Conservation (phyloP, 164 flowering plant species). For the Magnolia officinalis region DNA sequence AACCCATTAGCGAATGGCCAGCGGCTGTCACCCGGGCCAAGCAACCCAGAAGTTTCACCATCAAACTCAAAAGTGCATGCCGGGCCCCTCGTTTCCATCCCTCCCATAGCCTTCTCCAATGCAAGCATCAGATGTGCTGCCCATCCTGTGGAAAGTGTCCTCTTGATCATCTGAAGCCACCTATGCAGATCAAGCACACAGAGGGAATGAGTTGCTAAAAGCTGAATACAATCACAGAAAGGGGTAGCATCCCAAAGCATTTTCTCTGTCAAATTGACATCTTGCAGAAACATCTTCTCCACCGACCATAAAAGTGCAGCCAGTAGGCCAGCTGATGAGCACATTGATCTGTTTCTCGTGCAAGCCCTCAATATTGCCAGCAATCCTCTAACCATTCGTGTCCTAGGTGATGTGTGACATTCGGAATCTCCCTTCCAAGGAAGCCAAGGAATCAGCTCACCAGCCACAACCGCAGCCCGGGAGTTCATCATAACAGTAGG, state of each 20-base stretch:
- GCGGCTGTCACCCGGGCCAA: constrained; percentile 95
- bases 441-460: constrained; percentile 86
- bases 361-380: constrained; percentile 86
- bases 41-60: constrained; percentile 98
- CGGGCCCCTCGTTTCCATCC: constrained; percentile 87
- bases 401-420: constrained; percentile 78
- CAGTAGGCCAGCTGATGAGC: constrained; percentile 76
- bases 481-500: constrained; percentile 98
- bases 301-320: constrained; percentile 72
- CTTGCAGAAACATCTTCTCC: constrained; percentile 64
- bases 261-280: constrained; percentile 34
- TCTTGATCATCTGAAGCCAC: constrained; percentile 74
- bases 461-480: constrained; percentile 90
- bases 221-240: constrained; percentile 75
- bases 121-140: constrained; percentile 63
- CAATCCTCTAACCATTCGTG: constrained; percentile 90
- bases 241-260: constrained; percentile 76
- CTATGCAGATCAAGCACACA: constrained; percentile 67
- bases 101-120: constrained; percentile 85
- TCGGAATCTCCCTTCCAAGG: constrained; percentile 66
- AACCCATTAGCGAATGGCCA: constrained; percentile 97
- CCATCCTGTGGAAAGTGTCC: constrained; percentile 61
- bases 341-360: constrained; percentile 94
- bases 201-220: constrained; percentile 85
- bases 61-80: constrained; percentile 94